Evolutionary conservation across 768 basidiomycete species (phyloP).

Genomic region (Mycena venus): DNA sequence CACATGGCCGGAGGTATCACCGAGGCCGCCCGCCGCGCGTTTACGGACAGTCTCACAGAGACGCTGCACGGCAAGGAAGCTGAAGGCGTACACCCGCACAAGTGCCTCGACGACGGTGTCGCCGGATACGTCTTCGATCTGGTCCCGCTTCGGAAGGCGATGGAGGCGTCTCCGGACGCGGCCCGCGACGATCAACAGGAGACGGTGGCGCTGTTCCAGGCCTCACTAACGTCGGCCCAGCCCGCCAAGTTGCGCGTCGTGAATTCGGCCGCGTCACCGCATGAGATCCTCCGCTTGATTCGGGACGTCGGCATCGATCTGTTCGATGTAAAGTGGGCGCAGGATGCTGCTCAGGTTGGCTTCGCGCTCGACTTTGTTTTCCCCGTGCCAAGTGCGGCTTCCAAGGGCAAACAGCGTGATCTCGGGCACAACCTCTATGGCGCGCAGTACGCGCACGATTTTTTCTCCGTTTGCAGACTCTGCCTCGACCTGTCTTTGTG

Average conservation of each 20-base stretch:
- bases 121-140: constrained; percentile 82
- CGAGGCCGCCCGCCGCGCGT: constrained; percentile 70
- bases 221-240: constrained; percentile 72
- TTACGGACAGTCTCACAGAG: constrained; percentile 71
- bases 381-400: constrained; percentile 52
- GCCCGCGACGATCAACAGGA: constrained; percentile 20
- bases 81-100: constrained; percentile 62
- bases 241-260: constrained; percentile 72
- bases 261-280: constrained; percentile 71
- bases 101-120: constrained; percentile 76
- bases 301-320: constrained; percentile 78
- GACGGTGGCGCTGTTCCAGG: constrained; percentile 59
- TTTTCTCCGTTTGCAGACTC: constrained; percentile 63
- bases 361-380: constrained; percentile 86
- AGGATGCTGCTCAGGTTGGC: constrained; percentile 75
- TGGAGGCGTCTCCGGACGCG: constrained; percentile 39
- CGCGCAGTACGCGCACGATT: constrained; percentile 69
- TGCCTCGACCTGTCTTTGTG: constrained; percentile 62
- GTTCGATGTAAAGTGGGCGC: constrained; percentile 82
- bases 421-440: constrained; percentile 85
- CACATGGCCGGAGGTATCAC: constrained; percentile 77
- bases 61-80: constrained; percentile 68
- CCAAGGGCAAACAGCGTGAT: constrained; percentile 47
- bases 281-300: constrained; percentile 80
- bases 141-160: constrained; percentile 56